Evolutionary conservation across 73 alveolate genomes (phyloP).

Genomic region (Tetrahymena elliotti): DNA sequence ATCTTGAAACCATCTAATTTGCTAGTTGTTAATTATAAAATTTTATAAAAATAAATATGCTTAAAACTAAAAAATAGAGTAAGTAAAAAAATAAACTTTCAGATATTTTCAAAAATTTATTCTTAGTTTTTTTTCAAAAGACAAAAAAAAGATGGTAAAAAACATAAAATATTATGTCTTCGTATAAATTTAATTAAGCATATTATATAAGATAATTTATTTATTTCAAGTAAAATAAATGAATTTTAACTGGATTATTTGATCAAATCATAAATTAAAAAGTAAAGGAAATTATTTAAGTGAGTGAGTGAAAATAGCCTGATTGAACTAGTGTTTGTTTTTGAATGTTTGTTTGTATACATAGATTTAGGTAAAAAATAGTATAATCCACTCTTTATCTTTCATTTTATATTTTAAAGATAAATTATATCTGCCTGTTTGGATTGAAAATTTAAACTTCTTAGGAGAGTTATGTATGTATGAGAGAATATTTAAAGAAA

Average conservation of each 20-base stretch:
- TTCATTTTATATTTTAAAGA: neutral
- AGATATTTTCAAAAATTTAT: too few species aligned
- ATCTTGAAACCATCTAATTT: too few species aligned
- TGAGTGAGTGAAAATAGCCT: neutral
- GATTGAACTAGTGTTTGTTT: neutral
- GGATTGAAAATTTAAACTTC: neutral
- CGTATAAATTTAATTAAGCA: neutral
- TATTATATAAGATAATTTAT: neutral
- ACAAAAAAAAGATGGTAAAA: neutral
- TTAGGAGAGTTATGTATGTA: neutral
- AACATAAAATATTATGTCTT: neutral
- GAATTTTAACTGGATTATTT: neutral
- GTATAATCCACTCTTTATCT: neutral
- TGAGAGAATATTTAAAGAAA: neutral
- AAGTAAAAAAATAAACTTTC: too few species aligned
- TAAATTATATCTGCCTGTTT: neutral
- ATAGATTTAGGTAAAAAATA: neutral
- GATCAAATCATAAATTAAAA: neutral
- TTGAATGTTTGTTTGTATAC: neutral
- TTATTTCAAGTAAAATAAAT: too few species aligned
- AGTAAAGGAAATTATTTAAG: neutral
- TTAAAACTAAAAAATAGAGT: too few species aligned
- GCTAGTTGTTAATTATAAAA: too few species aligned
- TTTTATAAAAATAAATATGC: too few species aligned
- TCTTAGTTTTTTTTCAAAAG: neutral